A percentile compares a stretch with the other conserved stretches of the same genome.
Conservation (phyloP, 805 yeast genomes). For the Debaryomyces castellii region DNA sequence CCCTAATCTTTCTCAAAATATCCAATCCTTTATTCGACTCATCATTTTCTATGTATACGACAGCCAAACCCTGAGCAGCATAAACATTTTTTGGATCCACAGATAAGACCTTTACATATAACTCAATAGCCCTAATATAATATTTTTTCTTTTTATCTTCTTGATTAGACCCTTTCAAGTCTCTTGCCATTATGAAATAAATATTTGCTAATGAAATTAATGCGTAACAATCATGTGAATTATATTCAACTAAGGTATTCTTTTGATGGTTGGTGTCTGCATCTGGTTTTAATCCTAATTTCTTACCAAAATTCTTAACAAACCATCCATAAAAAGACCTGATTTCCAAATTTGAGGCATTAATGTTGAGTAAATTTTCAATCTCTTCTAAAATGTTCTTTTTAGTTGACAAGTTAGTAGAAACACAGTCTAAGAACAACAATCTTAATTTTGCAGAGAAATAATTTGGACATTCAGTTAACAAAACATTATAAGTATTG, state of each 20-base stretch:
- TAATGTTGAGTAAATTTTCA: constrained; percentile 49
- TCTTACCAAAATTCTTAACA: constrained; percentile 58
- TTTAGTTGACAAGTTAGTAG: constrained; percentile 33
- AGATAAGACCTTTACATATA: constrained; percentile 83
- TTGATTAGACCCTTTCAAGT: constrained; percentile 50
- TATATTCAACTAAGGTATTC: constrained; percentile 75
- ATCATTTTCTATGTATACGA: constrained; percentile 83
- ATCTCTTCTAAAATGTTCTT: constrained; percentile 54
- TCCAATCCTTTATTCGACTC: constrained; percentile 76
- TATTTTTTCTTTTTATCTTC: constrained; percentile 64
- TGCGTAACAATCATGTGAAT: constrained; percentile 89
- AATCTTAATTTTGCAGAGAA: constrained; percentile 73
- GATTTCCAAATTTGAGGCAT: constrained; percentile 69
- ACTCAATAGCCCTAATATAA: constrained; percentile 86
- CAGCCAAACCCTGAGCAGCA: constrained; percentile 98
- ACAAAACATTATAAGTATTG: constrained; percentile 53
- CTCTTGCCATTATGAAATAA: constrained; percentile 80
- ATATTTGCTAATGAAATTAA: constrained; percentile 87
- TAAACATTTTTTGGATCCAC: constrained; percentile 83
- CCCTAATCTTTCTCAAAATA: constrained; percentile 84
- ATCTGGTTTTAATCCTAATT: constrained; percentile 47
- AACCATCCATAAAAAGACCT: constrained; percentile 95
- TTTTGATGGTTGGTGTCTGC: constrained; percentile 79
- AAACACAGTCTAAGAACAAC: constrained; percentile 57
- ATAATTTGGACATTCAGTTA: constrained; percentile 64